A percentile compares a stretch with the other conserved stretches of the same genome.
Conservation (phyloP, 2,329 filamentous ascomycete species). For the Fusarium sp. region DNA sequence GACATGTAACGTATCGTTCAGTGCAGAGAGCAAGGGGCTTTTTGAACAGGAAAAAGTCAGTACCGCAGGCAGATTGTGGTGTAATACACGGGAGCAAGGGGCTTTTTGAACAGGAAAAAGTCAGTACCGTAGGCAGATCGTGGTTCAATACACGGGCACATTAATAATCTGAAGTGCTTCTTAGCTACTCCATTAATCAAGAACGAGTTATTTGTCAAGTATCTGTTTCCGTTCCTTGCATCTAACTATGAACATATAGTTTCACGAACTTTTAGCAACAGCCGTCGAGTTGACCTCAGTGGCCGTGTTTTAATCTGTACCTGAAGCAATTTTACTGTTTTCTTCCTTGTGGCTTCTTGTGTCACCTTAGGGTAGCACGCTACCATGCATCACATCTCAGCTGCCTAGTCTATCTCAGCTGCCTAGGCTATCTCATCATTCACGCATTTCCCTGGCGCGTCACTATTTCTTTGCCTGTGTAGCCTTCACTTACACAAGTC, state of each 20-base stretch:
- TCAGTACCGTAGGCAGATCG: too few species aligned
- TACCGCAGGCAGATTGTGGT: too few species aligned
- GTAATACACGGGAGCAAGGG: not conserved
- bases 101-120: not conserved
- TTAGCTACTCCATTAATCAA: not conserved
- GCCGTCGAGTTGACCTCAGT: not conserved
- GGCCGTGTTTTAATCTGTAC: not conserved
- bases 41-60: not conserved
- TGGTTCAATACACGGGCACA: too few species aligned
- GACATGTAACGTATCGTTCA: not conserved
- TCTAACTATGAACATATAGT: too few species aligned
- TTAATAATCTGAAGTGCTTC: not conserved
- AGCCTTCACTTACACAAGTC: not conserved
- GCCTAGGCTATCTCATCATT: not conserved
- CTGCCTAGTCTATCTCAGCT: too few species aligned
- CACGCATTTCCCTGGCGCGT: not conserved
- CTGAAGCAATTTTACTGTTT: not conserved
- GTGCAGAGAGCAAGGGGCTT: not conserved
- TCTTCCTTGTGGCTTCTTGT: not conserved
- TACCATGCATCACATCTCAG: not conserved
- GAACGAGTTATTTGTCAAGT: too few species aligned
- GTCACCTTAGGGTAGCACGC: too few species aligned
- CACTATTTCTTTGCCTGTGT: not conserved
- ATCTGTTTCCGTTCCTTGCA: rapidly evolving
- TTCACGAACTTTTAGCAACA: not conserved